A percentile compares a stretch with the other conserved stretches of the same genome.
phyloP scores from a whole-genome alignment of 2,329 filamentous ascomycete genomes.

The Apiospora rasikravindrae region DNA sequence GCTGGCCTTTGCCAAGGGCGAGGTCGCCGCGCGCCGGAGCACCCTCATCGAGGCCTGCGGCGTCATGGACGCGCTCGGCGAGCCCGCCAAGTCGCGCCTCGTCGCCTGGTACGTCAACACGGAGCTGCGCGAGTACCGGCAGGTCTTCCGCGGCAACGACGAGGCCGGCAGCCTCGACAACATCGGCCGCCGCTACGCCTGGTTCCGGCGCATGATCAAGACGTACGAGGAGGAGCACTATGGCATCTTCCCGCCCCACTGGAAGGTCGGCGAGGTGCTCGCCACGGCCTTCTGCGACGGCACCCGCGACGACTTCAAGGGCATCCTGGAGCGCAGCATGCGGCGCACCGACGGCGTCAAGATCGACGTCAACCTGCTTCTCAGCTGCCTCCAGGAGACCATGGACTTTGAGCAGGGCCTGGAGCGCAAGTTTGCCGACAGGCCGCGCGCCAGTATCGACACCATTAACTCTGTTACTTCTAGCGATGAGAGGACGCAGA shows the following conservation, averaged over 20 bases:
- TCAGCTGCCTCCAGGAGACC: constrained; percentile 92
- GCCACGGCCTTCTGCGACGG: constrained; percentile 94
- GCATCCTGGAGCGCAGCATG: constrained; percentile 87
- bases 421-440: constrained; percentile 79
- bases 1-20: constrained; percentile 87
- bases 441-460: constrained; percentile 82
- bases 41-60: constrained; percentile 86
- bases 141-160: constrained; percentile 94
- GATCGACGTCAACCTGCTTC: constrained; percentile 85
- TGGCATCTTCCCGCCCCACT: constrained; percentile 82
- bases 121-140: constrained; percentile 90
- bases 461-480: constrained; percentile 70
- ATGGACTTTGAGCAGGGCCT: constrained; percentile 95
- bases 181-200: constrained; percentile 91
- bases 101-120: constrained; percentile 99
- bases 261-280: constrained; percentile 89
- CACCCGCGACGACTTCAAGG: constrained; percentile 93
- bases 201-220: constrained; percentile 96
- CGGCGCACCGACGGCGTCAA: constrained; percentile 76
- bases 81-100: constrained; percentile 79
- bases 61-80: constrained; percentile 93
- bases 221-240: constrained; percentile 94
- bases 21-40: constrained; percentile 71
- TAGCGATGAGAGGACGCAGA: constrained; percentile 73
- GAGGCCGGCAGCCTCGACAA: constrained; percentile 97